Base-by-base conservation (phyloP, 768 basidiomycete genomes). In the Stropharia rugosoannulata region DNA sequence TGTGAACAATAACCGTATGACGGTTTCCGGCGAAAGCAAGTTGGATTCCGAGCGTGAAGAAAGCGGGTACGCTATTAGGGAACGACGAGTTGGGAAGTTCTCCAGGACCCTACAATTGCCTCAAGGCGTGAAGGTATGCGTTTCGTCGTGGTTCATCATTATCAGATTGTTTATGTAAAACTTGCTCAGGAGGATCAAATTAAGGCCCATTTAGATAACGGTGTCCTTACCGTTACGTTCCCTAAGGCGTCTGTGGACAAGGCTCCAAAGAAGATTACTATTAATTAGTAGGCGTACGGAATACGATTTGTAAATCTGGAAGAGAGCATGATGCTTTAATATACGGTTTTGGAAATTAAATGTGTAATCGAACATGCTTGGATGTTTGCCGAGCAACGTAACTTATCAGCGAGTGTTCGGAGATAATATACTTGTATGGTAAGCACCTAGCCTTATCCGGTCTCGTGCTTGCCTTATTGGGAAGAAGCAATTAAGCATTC, bases 81-180 rank as follows among this genome's bases (percentile, higher is more conserved):
- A 87, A 67, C 71, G 84, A 38, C 71, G 73, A 46, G 79, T 68
- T 55, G 81, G 82, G 35, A 70, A 67, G 38, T 75, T 81, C 59
- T 65, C 74, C 13, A 69, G 82, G 45, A 75, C 75, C 15, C 64
- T 86, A 44, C 73, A 76, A 48, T 77, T 86, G 9, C 81, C 82
- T 47, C 73, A 71, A 13, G 77, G 78, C 44, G 82, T 83, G 51
- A 80, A 79, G 73, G 85, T 81, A 56, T 56, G 71, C 72, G 19
- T 45, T 25, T 36, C 55, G 22, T 37, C 5, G 16, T 15, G 12
- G 2, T 51, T 19, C 15, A 60, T 65, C 5, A 66, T 77, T 12
- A 70, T 13, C 32, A 74, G 2, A 67, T 71, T 19, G 11, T 42
- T 35, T 29, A 6, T 9, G 32, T 16, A 8, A 11, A 19, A 12